These are phyloP conservation scores for Coemansia asiatica DNA, from an alignment of 192 early-diverging fungal genomes.

Conservation along the genomic window DNA sequence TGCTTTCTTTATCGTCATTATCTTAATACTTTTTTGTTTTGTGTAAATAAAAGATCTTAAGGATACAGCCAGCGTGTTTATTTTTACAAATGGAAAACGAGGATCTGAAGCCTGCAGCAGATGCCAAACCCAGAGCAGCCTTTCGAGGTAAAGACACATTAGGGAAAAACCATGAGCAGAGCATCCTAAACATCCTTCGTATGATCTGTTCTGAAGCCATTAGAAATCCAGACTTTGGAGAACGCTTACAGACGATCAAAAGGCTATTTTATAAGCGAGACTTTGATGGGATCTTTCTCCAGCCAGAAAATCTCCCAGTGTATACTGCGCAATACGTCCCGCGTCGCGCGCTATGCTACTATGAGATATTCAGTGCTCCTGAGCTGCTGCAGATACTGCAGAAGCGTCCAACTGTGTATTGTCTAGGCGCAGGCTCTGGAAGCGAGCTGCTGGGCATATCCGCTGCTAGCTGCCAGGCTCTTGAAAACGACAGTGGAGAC, in stretches of 20 bases:
- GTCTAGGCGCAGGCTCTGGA: constrained; percentile 82
- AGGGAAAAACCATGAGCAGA: constrained; percentile 38
- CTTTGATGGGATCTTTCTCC: constrained; percentile 79
- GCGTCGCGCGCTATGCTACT: constrained; percentile 83
- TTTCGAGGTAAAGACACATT: constrained; percentile 4
- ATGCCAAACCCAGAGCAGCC: not conserved
- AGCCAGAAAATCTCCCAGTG: constrained; percentile 67
- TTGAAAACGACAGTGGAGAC: constrained; percentile 1
- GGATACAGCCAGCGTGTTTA: not conserved
- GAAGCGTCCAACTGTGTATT: constrained; percentile 56
- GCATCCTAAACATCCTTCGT: constrained; percentile 65
- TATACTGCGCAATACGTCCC: constrained; percentile 90
- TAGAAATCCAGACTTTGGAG: constrained; percentile 60
- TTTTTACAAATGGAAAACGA: not conserved
- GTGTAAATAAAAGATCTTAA: no score
- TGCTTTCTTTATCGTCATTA: not conserved
- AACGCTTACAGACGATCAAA: constrained; percentile 74
- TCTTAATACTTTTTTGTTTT: no score
- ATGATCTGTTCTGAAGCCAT: constrained; percentile 62
- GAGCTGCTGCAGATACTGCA: constrained; percentile 57
- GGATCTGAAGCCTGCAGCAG: not conserved
- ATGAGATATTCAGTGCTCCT: constrained; percentile 60
- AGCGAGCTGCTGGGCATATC: constrained; percentile 81
- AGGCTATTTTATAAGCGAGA: constrained; percentile 78
- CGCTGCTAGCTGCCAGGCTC: constrained; percentile 57